Evolutionary conservation across 140 eudicot species (phyloP).

Genomic region (Anethum foeniculum): DNA sequence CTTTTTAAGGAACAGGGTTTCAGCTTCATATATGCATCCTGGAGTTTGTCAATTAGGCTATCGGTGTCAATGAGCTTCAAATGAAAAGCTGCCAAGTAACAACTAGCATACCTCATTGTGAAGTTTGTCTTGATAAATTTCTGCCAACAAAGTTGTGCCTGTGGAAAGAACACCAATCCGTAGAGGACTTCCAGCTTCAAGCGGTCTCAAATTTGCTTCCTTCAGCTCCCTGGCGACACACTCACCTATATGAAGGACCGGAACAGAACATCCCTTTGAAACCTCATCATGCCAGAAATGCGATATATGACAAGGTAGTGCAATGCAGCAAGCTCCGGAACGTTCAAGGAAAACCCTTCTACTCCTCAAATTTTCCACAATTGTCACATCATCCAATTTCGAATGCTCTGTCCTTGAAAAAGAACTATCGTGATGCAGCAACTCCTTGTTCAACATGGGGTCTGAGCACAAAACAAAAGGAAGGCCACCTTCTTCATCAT

Average conservation of each 20-base stretch:
- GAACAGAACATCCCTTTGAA: slow-evolving; percentile 52
- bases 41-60: not conserved
- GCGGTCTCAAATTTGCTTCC: slow-evolving; percentile 66
- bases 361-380: slow-evolving; percentile 40
- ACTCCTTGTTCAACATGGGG: slow-evolving; percentile 32
- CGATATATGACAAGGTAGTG: slow-evolving; percentile 58
- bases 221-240: slow-evolving; percentile 74
- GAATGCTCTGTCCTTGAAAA: not conserved
- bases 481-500: slow-evolving; percentile 25
- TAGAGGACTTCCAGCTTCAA: slow-evolving; percentile 64
- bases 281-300: slow-evolving; percentile 69
- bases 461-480: slow-evolving; percentile 66
- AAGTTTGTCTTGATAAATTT: slow-evolving; percentile 57
- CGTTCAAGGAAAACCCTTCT: slow-evolving; percentile 51
- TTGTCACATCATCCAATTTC: slow-evolving; percentile 16
- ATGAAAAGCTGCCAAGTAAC: not conserved
- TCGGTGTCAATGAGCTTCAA: not conserved
- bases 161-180: slow-evolving; percentile 59
- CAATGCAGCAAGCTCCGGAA: slow-evolving; percentile 63
- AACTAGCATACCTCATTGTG: slow-evolving; percentile 49
- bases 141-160: slow-evolving; percentile 28
- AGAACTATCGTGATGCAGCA: slow-evolving; percentile 21
- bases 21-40: not conserved
- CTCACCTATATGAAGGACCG: slow-evolving; percentile 67
- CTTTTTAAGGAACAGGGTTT: not conserved